Conservation (phyloP, 2,329 filamentous ascomycete species). For the Didymella glomerata region DNA sequence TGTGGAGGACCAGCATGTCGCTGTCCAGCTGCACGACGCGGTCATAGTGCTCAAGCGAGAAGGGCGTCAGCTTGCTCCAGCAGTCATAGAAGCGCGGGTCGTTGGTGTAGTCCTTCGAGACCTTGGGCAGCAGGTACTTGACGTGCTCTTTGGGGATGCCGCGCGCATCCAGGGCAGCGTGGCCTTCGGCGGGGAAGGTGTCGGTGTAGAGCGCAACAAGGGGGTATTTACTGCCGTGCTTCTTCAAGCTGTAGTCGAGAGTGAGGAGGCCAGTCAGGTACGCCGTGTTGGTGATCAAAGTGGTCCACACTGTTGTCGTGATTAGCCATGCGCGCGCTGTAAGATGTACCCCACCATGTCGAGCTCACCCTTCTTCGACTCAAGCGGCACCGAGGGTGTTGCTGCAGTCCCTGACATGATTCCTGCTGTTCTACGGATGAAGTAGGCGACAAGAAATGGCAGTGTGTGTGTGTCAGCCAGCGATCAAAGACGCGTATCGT, state of each 20-base stretch:
- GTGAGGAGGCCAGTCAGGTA: constrained; percentile 86
- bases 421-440: background rate
- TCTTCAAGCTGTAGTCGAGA: constrained; percentile 78
- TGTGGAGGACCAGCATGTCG: constrained; percentile 83
- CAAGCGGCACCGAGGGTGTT: constrained; percentile 37
- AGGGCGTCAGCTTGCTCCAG: constrained; percentile 87
- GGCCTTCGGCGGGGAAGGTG: constrained; percentile 73
- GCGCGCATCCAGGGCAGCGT: constrained; percentile 72
- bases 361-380: constrained; percentile 50
- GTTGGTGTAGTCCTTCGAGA: constrained; percentile 72
- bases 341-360: constrained; percentile 6
- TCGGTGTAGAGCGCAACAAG: constrained; percentile 86
- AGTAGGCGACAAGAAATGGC: background rate
- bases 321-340: constrained; percentile 22
- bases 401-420: constrained; percentile 20
- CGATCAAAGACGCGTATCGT: constrained; percentile 7
- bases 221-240: constrained; percentile 72
- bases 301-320: constrained; percentile 76
- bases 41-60: constrained; percentile 77
- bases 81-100: constrained; percentile 89
- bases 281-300: constrained; percentile 82
- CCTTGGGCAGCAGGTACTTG: constrained; percentile 74
- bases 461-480: constrained; percentile 9
- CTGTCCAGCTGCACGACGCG: constrained; percentile 85
- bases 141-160: constrained; percentile 75